These are phyloP conservation scores for Aspergillus aculeatus DNA, from an alignment of 2,329 filamentous ascomycete species.

Conservation along the genomic window DNA sequence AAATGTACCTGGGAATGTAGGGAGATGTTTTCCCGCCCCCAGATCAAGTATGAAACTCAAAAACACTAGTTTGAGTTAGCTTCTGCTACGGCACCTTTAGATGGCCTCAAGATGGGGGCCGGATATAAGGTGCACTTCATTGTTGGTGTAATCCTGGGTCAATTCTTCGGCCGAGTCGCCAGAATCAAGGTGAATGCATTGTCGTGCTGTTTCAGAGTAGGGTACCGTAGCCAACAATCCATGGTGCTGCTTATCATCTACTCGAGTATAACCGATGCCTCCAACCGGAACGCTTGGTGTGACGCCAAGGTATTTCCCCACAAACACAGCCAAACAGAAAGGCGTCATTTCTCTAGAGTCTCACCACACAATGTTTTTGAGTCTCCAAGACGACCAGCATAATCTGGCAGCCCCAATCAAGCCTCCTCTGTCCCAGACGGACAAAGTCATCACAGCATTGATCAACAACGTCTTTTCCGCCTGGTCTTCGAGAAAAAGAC, in stretches of 20 bases:
- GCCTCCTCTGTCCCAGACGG: too few species aligned
- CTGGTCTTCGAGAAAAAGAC: too few species aligned
- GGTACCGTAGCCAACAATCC: background rate
- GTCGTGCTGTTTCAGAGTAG: background rate
- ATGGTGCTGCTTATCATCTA: too few species aligned
- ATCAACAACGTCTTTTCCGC: too few species aligned
- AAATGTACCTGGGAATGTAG: background rate
- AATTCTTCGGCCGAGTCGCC: background rate
- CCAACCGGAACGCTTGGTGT: too few species aligned
- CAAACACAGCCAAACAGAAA: background rate
- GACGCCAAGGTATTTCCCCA: background rate
- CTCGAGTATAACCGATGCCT: too few species aligned
- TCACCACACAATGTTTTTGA: too few species aligned
- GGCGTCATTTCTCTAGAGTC: too few species aligned
- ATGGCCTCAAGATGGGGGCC: background rate
- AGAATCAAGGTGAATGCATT: background rate
- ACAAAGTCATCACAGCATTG: too few species aligned
- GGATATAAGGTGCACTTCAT: background rate
- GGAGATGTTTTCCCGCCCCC: background rate
- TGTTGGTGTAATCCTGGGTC: background rate
- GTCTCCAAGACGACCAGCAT: too few species aligned
- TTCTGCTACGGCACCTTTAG: background rate
- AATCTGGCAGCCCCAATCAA: too few species aligned
- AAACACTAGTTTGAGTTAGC: too few species aligned
- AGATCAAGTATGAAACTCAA: background rate